Evolutionary conservation across 495 filamentous ascomycete genomes (phyloP), one percentile per base, ranked within the genome.

Genomic region (Xylaria venustula): DNA sequence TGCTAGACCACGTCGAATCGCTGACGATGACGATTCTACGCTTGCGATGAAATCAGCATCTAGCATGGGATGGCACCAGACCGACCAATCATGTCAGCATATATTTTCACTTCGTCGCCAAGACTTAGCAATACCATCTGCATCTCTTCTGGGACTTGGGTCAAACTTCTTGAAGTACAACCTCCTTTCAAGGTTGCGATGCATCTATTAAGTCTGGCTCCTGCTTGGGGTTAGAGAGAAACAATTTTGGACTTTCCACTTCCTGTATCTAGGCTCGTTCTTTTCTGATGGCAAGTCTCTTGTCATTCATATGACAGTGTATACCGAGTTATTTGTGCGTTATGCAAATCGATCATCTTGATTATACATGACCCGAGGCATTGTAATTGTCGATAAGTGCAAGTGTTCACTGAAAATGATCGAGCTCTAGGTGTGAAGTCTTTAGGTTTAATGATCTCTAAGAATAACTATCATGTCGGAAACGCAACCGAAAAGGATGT

Each of bases 161-260:
- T 90, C 87, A 56, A 89, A 87, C 74, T 88, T 90, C 15, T 53
- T 53, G 48, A 45, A 53, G 58, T 32, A 60, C 58, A 28, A 26
- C 8, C 28, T 41, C 30, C 9, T 25, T 37, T 48, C 19, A 50
- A 36, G 47, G 40, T 51, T 11, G 34, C 57, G 57, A 55, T 54
- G 54, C 36, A 45, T 47, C 41, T 60, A 60, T 15, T 32, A 47
- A 19, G 60, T 60, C 67, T 67, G 65, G 47, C 48, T 58, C 42
- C 44, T 61, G 48, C 57, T 52, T 60, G 57, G 34, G 46, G 57
- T 60, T 60, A 60, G 44, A 26, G 44, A 49, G 26, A 58, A 34
- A 44, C 53, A 15, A 55, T 58, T 58, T 49, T 58, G 30, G 55
- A 20, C 26, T 23, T 49, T 49, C 20, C 42, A 36, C 25, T 56